Conservation (phyloP, 2,329 filamentous ascomycete genomes). For the Neurospora sp. region DNA sequence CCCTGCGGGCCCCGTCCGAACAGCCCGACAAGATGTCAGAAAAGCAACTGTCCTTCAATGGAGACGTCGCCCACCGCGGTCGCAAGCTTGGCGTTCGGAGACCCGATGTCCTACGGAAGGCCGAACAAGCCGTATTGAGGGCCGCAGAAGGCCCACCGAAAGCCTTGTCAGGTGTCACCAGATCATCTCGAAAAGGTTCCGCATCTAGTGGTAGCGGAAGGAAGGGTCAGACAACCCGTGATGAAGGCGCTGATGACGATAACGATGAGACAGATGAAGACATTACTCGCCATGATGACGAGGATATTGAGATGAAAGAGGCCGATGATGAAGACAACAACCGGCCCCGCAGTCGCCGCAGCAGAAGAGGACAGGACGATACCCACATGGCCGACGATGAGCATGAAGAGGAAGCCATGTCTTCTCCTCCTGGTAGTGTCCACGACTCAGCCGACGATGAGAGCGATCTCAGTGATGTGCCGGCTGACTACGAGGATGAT, state of each 20-base stretch:
- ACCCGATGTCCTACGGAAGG: constrained; percentile 51
- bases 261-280: constrained; percentile 27
- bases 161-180: constrained; percentile 17
- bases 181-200: constrained; percentile 40
- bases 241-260: constrained; percentile 20
- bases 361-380: constrained; percentile 14
- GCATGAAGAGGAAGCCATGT: constrained; percentile 23
- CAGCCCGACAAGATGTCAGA: constrained; percentile 27
- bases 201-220: constrained; percentile 36
- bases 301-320: constrained; percentile 38
- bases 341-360: not conserved
- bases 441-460: constrained; percentile 60
- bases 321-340: constrained; percentile 20
- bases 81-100: constrained; percentile 38
- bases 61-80: constrained; percentile 25
- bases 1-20: constrained; percentile 18
- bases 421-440: constrained; percentile 48
- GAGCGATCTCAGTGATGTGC: constrained; percentile 58
- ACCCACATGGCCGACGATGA: constrained; percentile 22
- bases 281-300: constrained; percentile 21
- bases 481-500: constrained; percentile 48
- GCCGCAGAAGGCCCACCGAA: constrained; percentile 40
- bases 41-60: constrained; percentile 25
- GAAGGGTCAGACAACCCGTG: constrained; percentile 26
- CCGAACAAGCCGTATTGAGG: constrained; percentile 48